Evolutionary conservation across 225 moss, liverwort and hornwort genomes (phyloP).

Genomic region (Climacium dendroides): DNA sequence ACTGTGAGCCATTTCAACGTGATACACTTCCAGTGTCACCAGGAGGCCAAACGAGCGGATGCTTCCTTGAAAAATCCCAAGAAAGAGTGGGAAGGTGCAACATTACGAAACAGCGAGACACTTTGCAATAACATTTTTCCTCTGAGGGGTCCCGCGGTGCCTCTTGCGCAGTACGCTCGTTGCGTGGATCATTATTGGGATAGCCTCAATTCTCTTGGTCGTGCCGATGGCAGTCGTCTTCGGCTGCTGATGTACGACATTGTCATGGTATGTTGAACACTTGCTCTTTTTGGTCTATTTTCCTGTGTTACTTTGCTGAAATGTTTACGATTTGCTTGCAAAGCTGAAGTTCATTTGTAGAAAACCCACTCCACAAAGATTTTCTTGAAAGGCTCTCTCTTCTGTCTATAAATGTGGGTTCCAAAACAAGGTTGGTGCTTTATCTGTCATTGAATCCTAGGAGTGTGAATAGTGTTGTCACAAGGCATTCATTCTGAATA

Average conservation of each 20-base stretch:
- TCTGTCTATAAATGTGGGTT: not conserved
- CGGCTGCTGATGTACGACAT: constrained; percentile 89
- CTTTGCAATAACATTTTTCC: constrained; percentile 97
- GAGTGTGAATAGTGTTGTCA: not conserved
- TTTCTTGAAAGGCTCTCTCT: not conserved
- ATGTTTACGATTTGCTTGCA: not conserved
- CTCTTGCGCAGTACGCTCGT: constrained; percentile 84
- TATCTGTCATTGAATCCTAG: not conserved
- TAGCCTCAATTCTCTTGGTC: constrained; percentile 87
- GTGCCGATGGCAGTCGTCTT: constrained; percentile 95
- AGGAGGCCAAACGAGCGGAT: constrained; percentile 98
- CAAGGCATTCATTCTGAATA: not conserved
- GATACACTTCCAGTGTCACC: constrained; percentile 99
- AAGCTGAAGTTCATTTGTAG: not conserved
- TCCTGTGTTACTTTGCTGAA: not conserved
- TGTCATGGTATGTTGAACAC: constrained; percentile 62
- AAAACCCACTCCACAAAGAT: not conserved
- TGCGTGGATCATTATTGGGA: constrained; percentile 99
- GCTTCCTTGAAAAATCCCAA: constrained; percentile 95
- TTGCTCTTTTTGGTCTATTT: not conserved
- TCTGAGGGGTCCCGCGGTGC: constrained; percentile 81
- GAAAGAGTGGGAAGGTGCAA: constrained; percentile 99
- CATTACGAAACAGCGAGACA: constrained; percentile 87
- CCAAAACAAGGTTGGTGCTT: not conserved
- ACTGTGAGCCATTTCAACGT: constrained; percentile 99